Evolutionary conservation across 495 filamentous ascomycete genomes (phyloP).

Genomic region (Jackrogersella minutella): DNA sequence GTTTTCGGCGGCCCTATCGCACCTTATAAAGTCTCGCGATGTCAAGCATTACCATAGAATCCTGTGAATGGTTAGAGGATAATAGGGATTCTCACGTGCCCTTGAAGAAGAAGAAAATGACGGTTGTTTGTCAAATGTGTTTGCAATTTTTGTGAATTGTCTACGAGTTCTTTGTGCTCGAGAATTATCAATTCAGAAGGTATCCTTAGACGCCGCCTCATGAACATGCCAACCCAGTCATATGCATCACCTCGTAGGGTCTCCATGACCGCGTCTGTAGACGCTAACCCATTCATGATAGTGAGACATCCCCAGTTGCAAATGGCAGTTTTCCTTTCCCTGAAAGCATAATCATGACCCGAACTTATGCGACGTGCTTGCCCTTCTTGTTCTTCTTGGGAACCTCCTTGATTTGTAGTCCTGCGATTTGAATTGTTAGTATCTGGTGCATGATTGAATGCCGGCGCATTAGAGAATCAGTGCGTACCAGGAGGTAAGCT

Average conservation of each 20-base stretch:
- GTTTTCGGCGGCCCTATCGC: slow-evolving; percentile 46
- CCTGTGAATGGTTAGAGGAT: slow-evolving; percentile 26
- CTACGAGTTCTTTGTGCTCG: slow-evolving; percentile 43
- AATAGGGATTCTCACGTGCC: background rate
- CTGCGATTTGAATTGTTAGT: slow-evolving; percentile 38
- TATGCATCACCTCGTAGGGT: slow-evolving; percentile 27
- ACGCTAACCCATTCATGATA: slow-evolving; percentile 22
- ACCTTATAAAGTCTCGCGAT: slow-evolving; percentile 48
- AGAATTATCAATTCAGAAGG: slow-evolving; percentile 49
- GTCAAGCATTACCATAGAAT: slow-evolving; percentile 55
- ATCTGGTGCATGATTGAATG: background rate
- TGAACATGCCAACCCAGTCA: slow-evolving; percentile 36
- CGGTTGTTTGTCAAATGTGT: slow-evolving; percentile 22
- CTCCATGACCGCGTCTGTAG: slow-evolving; percentile 22
- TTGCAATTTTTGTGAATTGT: slow-evolving; percentile 46
- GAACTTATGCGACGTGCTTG: slow-evolving; percentile 46
- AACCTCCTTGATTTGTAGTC: slow-evolving; percentile 58
- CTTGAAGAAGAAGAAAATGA: background rate
- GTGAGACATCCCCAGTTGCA: slow-evolving; percentile 34
- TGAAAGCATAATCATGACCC: slow-evolving; percentile 18
- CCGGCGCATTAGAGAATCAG: background rate
- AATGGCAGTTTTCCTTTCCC: slow-evolving; percentile 31
- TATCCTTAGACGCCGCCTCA: slow-evolving; percentile 54
- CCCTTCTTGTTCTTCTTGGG: slow-evolving; percentile 61
- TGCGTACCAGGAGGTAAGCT: slow-evolving; percentile 87